Base-by-base conservation (phyloP, 208 protist genomes). In the Porcisia deanei region DNA sequence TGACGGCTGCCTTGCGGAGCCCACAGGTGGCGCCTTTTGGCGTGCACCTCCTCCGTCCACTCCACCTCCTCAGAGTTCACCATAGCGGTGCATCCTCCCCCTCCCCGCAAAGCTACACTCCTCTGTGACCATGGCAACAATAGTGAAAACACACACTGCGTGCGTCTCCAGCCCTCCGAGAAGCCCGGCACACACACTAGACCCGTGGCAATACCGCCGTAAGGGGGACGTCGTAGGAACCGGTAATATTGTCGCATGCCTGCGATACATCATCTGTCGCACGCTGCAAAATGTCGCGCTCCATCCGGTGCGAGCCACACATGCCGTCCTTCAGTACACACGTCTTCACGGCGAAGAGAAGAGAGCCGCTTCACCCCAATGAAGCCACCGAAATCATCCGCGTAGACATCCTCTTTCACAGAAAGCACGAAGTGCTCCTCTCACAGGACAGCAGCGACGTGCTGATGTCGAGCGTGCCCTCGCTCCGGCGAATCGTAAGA, bases 401-500 rank as follows among this genome's bases (percentile, higher is more conserved):
- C 76, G 59, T 43, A 79, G 22, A 55, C 39, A 39, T 70, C 71
- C 76, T 81, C 72, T 47, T 81, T 72, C 39, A 79, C 41, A 7
- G 43, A 77, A 41, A 59, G 81, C 67, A 78, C 73, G 68, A 85
- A 73, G 73, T 81, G 81, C 39, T 78, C 76, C 53, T 81, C 73
- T n/a, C n/a, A 71, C 57, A 81, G 1, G 57, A 76, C 52, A 77
- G 71, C 18, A 76, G 77, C 54, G 71, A 75, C 52, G 61, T 53
- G n/a, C 75, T 69, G 20, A 85, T 34, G 30, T 61, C 61, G 9
- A 77, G 81, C 37, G 77, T 77, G 39, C 57, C 55, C 12, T n/a
- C n/a, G 60, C 66, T 85, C 39, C 67, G 75, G 75, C 77, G 80
- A 30, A 81, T 81, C 55, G 80, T 43, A 71, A 78, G 71, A 60